A percentile compares a stretch with the other conserved stretches of the same genome.
These are phyloP conservation scores for Vaucheria bursata DNA, from an alignment of 352 stramenopile genomes.

Conservation along the genomic window DNA sequence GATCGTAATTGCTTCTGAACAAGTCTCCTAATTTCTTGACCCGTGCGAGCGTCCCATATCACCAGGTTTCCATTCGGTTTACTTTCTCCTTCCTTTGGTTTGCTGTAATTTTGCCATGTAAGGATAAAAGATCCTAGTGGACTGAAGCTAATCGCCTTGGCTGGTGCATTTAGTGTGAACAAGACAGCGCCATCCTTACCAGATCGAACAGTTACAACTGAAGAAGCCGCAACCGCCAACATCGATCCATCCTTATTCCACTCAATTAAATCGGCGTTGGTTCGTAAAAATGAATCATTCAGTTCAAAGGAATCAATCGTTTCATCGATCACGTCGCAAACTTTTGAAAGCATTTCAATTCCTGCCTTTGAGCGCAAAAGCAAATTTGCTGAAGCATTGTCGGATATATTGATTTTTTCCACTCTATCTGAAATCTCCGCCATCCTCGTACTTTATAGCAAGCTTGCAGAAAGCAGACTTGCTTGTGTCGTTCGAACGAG, in stretches of 20 bases:
- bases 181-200: neutral
- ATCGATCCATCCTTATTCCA: conserved; percentile 35
- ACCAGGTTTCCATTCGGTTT: conserved; percentile 43
- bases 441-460: too few species aligned
- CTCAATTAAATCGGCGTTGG: conserved; percentile 27
- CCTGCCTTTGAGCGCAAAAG: conserved; percentile 21
- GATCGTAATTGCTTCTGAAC: conserved; percentile 62
- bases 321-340: too few species aligned
- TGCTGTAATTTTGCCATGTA: conserved; percentile 35
- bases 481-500: too few species aligned
- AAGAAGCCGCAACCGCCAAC: conserved; percentile 11
- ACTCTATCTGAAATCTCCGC: too few species aligned
- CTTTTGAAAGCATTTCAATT: conserved; percentile 38
- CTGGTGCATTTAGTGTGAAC: neutral
- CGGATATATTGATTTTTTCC: too few species aligned
- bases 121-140: conserved; percentile 31
- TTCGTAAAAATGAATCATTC: conserved; percentile 23
- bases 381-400: conserved; percentile 26
- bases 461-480: too few species aligned
- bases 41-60: conserved; percentile 27
- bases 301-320: too few species aligned
- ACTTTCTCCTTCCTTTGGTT: conserved; percentile 21
- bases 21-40: conserved; percentile 52
- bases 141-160: conserved; percentile 30
- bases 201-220: neutral